Evolutionary conservation across 257 asterid species (phyloP), one percentile per base, ranked within the genome.

Genomic region (Solanum lycopersicoides): DNA sequence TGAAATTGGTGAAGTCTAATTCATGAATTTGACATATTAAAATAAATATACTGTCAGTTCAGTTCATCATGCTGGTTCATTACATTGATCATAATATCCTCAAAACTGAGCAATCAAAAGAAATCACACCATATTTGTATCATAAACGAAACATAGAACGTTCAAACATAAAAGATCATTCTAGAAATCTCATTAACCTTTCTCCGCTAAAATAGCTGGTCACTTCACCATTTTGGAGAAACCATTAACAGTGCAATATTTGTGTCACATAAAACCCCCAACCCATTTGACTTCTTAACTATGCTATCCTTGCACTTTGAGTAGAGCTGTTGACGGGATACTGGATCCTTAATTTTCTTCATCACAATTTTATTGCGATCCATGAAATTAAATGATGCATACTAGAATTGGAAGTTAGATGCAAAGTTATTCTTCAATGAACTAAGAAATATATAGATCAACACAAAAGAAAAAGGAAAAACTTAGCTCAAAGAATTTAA

Each of bases 201-300:
- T 92, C 94, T 5, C 86, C 89, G 88, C 92, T 91, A 47, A 98
- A 91, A 25, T 89, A 95, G 89, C 88, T 44, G 42, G 94, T 89
- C 83, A 95, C 92, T 25, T 90, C 91, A 41, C 96, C 96, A 30
- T 88, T 88, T 83, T 73, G 96, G 98, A 8, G 98, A 92, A 73
- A 94, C 94, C 94, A 95, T 90, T 84, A 95, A 69, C 71, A 95
- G 91, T 73, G 91, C 98, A 4, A 95, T 95, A 42, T 94, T 95
- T 4, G 95, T 92, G n/a, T 92, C 98, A 50, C 98, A 94, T 25
- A 95, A 77, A 34, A 95, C 87, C 1, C 94, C 82, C 12, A 95
- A 92, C 89, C 94, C 98, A 25, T 85, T 82, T 14, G 96, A 95
- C 90, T 95, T 95, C 89, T 94, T 95, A 44, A 93, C 37, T 20